Base-by-base conservation (phyloP, 2,329 filamentous ascomycete genomes). In the Bipolaris bicolor region DNA sequence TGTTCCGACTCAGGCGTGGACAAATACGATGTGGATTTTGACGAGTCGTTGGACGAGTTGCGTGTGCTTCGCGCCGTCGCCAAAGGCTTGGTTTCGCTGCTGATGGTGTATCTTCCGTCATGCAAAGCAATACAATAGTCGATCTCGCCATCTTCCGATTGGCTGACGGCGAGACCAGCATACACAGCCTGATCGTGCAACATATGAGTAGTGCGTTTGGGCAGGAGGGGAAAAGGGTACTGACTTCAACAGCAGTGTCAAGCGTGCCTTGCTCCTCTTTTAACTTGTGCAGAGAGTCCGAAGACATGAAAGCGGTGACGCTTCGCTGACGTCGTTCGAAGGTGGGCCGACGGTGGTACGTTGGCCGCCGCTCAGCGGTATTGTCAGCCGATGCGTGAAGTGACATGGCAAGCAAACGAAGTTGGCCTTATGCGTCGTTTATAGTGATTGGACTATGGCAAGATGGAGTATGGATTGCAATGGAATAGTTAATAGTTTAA, bases 61-160 rank as follows among this genome's bases (percentile, higher is more conserved):
- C 26, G 15, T 29, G n/a, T 16, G 2, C 18, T 45, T 22, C 24
- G 39, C 10, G 33, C 10, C 18, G 31, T n/a, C 2, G 24, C 47
- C 15, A 64, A 50, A 26, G 60, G 54, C 7, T 55, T 58, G 40
- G 90, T 83, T 5, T 84, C 84, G 68, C 89, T 92, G 72, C 93
- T 90, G 43, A 91, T 80, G 20, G 90, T 85, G 70, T 93, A 93
- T 3, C 88, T 88, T 5, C 86, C 86, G 70, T 93, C 90, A 61
- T 91, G 89, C 60, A 90, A 83, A 3, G 88, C 89, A 47, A 92
- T 79, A 13, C 66, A 68, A 15, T 73, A 5, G 84, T 82, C 10
- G 86, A 80, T 1, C 81, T 81, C 49, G 80, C 78, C 55, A 15
- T 84, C 79, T 31, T 84, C 78, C 1, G 79, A 74, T 46, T 82